Percentiles rank a stretch among this genome's conserved stretches.
Conservation (phyloP, 129 eudicot species). For the Sambucus nigra region DNA sequence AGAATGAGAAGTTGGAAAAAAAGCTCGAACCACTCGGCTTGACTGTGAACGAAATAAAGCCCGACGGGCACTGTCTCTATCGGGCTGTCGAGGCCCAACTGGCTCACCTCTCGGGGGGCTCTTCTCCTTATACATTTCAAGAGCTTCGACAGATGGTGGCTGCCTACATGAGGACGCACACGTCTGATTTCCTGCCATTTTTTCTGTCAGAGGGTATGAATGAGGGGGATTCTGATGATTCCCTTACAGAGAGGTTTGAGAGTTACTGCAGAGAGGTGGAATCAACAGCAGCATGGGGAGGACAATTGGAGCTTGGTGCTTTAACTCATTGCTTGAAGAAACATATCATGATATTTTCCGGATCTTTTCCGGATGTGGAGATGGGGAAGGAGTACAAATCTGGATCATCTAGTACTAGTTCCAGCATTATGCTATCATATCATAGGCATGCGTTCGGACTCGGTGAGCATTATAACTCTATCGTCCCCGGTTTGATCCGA, state of each 20-base stretch:
- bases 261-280: slow-evolving; percentile 79
- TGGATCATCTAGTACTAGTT: slow-evolving; percentile 17
- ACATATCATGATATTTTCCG: slow-evolving; percentile 76
- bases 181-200: slow-evolving; percentile 70
- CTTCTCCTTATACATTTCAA: slow-evolving; percentile 50
- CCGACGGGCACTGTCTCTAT: slow-evolving; percentile 92
- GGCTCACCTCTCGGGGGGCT: slow-evolving; percentile 38
- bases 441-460: slow-evolving; percentile 97
- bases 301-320: slow-evolving; percentile 88
- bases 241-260: slow-evolving; percentile 57
- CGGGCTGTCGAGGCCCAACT: slow-evolving; percentile 89
- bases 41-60: slow-evolving; percentile 59
- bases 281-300: slow-evolving; percentile 98
- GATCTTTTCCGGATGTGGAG: slow-evolving; percentile 96
- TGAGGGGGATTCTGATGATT: slow-evolving; percentile 49
- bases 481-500: slow-evolving; percentile 30
- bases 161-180: slow-evolving; percentile 60
- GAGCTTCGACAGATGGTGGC: slow-evolving; percentile 89
- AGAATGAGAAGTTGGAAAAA: slow-evolving; percentile 50
- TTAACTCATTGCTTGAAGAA: slow-evolving; percentile 70
- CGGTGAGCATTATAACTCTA: slow-evolving; percentile 94
- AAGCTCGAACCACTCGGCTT: slow-evolving; percentile 78
- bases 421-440: slow-evolving; percentile 75
- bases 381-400: slow-evolving; percentile 97
- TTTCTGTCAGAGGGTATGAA: slow-evolving; percentile 54